A percentile compares a stretch with the other conserved stretches of the same genome.
phyloP scores from a whole-genome alignment of 2,329 filamentous ascomycete genomes.

The Fonsecaea pedrosoi region DNA sequence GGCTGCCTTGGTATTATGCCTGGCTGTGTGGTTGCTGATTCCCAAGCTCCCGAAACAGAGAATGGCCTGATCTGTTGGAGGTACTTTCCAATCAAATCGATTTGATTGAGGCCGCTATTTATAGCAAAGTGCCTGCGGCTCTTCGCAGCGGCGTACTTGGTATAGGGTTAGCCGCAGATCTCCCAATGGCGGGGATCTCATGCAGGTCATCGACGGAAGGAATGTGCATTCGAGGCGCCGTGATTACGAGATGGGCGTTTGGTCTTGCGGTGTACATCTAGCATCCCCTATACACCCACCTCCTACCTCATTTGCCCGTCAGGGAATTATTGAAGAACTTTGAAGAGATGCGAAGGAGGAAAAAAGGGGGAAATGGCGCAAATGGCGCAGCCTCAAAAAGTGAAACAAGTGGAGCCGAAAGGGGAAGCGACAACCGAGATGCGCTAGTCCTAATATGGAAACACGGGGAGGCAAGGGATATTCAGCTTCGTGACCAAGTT shows the following conservation, averaged over 20 bases:
- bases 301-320: neutral
- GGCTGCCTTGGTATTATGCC: slow-evolving; percentile 43
- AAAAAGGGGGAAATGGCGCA: neutral
- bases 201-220: slow-evolving; percentile 16
- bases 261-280: neutral
- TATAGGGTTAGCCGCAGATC: slow-evolving; percentile 18
- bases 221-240: slow-evolving; percentile 3
- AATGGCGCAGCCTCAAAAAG: neutral
- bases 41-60: slow-evolving; percentile 36
- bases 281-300: neutral
- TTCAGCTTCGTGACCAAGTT: slow-evolving; percentile 1
- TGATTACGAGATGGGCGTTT: slow-evolving; percentile 6
- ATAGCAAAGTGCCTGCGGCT: neutral
- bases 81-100: neutral
- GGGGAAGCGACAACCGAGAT: slow-evolving; percentile 18
- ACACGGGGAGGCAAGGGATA: slow-evolving; percentile 13
- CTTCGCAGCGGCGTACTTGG: neutral
- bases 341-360: neutral
- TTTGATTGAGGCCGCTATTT: neutral
- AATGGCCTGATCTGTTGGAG: slow-evolving; percentile 24
- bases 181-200: slow-evolving; percentile 14
- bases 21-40: slow-evolving; percentile 35
- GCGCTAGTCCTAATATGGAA: slow-evolving; percentile 19
- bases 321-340: neutral
- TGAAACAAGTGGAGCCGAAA: slow-evolving; percentile 23